A percentile compares a stretch with the other conserved stretches of the same genome.
These are phyloP conservation scores for Clonostachys byssicola DNA, from an alignment of 2,329 filamentous ascomycete species.

Conservation along the genomic window DNA sequence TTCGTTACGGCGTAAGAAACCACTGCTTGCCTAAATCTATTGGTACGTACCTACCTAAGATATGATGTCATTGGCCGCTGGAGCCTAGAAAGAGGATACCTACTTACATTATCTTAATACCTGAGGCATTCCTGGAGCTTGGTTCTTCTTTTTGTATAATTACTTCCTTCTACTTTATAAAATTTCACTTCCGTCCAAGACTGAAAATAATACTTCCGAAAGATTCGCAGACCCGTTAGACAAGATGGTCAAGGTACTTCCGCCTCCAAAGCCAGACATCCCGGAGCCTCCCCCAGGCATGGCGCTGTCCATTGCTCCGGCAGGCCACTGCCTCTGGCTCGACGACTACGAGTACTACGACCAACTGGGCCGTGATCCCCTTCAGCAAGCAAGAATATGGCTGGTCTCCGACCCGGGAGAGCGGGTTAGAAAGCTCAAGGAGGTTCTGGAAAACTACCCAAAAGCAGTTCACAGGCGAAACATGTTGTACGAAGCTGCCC, in stretches of 20 bases:
- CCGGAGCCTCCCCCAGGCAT: conserved; percentile 2
- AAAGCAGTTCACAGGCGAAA: conserved; percentile 1
- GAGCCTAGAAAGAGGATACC: no score
- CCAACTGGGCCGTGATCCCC: conserved; percentile 3
- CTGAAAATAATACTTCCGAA: no score
- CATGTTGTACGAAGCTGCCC: neutral
- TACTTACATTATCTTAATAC: no score
- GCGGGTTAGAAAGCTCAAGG: neutral
- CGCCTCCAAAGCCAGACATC: conserved; percentile 1
- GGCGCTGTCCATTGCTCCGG: neutral
- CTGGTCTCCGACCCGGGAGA: neutral
- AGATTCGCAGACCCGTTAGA: no score
- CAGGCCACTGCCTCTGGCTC: conserved; percentile 1
- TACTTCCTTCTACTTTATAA: no score
- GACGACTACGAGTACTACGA: conserved; percentile 4
- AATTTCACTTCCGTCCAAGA: no score
- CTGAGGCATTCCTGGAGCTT: no score
- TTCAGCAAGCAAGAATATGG: conserved; percentile 3
- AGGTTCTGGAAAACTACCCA: conserved; percentile 1
- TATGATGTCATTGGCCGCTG: no score
- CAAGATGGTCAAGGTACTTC: conserved; percentile 4
- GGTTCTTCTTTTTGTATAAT: no score
- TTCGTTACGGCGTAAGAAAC: no score
- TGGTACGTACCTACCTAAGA: no score
- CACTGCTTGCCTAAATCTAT: no score